Percentiles rank a stretch among this genome's conserved stretches.
Evolutionary conservation across 805 yeast genomes (phyloP).

Genomic region (Kuraishia hungarica): DNA sequence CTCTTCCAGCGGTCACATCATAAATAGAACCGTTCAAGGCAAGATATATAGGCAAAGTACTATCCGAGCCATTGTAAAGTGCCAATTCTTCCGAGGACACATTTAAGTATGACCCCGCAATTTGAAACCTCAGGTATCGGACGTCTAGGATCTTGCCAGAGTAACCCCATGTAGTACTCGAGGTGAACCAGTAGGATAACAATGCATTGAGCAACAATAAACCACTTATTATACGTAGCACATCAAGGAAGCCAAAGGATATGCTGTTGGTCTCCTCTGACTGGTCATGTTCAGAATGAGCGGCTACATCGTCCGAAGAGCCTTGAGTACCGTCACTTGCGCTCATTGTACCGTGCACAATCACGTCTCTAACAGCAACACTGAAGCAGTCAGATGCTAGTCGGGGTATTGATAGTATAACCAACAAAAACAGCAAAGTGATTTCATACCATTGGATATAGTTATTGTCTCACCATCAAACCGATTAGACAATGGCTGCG

Average conservation of each 20-base stretch:
- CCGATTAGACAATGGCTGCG: too few species aligned
- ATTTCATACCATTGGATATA: too few species aligned
- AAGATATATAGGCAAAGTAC: constrained; percentile 42
- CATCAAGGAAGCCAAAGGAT: constrained; percentile 27
- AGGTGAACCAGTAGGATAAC: constrained; percentile 51
- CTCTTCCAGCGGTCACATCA: constrained; percentile 47
- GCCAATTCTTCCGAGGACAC: constrained; percentile 39
- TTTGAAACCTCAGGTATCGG: constrained; percentile 25
- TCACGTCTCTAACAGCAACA: too few species aligned
- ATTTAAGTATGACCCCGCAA: constrained; percentile 10
- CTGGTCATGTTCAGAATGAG: neutral
- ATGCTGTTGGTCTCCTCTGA: neutral
- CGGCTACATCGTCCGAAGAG: neutral
- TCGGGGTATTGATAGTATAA: too few species aligned
- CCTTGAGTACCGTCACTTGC: neutral
- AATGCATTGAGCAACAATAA: constrained; percentile 35
- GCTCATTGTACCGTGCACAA: too few species aligned
- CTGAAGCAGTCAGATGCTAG: too few species aligned
- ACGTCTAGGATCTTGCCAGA: constrained; percentile 39
- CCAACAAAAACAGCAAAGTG: too few species aligned
- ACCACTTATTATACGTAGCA: constrained; percentile 36
- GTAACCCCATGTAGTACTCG: constrained; percentile 53
- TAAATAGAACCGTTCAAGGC: constrained; percentile 54
- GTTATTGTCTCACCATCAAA: too few species aligned
- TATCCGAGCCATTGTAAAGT: constrained; percentile 41